Conservation (phyloP, 306 rosid species). For the Begonia loranthoides region DNA sequence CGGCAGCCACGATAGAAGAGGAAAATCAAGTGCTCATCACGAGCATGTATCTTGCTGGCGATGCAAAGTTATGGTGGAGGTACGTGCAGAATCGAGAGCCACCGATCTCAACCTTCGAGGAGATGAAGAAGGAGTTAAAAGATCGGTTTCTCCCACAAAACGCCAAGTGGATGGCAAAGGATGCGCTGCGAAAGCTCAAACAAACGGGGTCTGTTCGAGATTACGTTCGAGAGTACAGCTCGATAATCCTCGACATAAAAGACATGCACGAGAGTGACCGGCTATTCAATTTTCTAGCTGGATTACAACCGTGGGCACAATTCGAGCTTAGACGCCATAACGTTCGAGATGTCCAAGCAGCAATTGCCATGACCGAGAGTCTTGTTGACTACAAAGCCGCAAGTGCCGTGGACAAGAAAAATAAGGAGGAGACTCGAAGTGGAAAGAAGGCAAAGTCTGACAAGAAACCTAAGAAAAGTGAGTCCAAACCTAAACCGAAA, state of each 20-base stretch:
- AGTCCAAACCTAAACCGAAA: not conserved
- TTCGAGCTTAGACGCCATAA: not conserved
- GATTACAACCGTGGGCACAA: not conserved
- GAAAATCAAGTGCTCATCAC: not conserved
- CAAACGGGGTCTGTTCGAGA: not conserved
- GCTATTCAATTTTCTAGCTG: conserved; percentile 1
- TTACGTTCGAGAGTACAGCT: not conserved
- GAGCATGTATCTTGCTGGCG: not conserved
- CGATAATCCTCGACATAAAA: not conserved
- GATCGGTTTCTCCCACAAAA: not conserved
- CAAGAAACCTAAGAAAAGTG: not conserved
- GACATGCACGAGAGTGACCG: not conserved
- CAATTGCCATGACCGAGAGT: not conserved
- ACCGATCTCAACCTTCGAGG: too few species aligned
- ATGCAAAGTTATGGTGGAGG: too few species aligned
- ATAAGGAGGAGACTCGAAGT: not conserved
- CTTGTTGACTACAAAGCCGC: not conserved
- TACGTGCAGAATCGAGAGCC: too few species aligned
- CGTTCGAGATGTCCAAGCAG: not conserved
- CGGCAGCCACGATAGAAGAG: not conserved
- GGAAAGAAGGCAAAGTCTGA: not conserved
- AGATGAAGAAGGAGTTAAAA: too few species aligned
- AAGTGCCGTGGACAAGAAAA: not conserved
- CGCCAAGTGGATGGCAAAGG: not conserved
- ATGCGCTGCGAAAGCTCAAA: not conserved